Evolutionary conservation across 208 protist genomes (phyloP).

Genomic region (Leishmania tropica): DNA sequence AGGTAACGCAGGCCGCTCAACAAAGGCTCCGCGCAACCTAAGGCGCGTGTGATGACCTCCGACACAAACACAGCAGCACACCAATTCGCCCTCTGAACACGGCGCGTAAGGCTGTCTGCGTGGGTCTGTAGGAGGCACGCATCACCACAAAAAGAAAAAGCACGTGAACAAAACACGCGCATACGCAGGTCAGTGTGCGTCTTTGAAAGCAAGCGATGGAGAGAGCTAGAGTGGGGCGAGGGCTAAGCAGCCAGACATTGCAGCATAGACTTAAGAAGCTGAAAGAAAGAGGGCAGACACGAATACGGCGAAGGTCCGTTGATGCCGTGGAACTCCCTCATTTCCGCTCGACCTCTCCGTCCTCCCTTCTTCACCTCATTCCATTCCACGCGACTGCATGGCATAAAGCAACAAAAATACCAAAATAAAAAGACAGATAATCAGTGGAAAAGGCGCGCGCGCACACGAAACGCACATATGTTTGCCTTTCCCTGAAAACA

Average conservation of each 20-base stretch:
- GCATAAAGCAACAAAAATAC: background rate
- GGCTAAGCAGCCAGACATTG: background rate
- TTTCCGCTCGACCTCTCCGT: background rate
- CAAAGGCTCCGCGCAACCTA: background rate
- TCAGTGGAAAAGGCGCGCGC: background rate
- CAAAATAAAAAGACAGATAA: background rate
- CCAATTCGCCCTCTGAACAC: too few relatives aligned
- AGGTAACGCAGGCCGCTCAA: background rate
- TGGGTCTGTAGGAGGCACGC: background rate
- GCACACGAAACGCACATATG: background rate
- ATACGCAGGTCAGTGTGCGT: background rate
- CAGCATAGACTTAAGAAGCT: background rate
- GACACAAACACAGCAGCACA: background rate
- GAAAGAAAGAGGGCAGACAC: background rate
- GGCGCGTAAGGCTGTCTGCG: background rate
- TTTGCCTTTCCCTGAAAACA: background rate
- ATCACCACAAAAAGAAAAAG: conserved; percentile 2
- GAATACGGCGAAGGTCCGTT: background rate
- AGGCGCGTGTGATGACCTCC: background rate
- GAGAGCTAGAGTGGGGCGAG: background rate
- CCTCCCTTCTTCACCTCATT: background rate
- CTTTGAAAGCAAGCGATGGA: background rate
- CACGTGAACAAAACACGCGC: conserved; percentile 1
- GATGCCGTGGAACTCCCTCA: background rate
- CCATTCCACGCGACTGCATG: background rate